A percentile compares a stretch with the other conserved stretches of the same genome.
These are phyloP conservation scores for Selaginella moellendorffii DNA, from an alignment of 75 land plant genomes.

Conservation along the genomic window DNA sequence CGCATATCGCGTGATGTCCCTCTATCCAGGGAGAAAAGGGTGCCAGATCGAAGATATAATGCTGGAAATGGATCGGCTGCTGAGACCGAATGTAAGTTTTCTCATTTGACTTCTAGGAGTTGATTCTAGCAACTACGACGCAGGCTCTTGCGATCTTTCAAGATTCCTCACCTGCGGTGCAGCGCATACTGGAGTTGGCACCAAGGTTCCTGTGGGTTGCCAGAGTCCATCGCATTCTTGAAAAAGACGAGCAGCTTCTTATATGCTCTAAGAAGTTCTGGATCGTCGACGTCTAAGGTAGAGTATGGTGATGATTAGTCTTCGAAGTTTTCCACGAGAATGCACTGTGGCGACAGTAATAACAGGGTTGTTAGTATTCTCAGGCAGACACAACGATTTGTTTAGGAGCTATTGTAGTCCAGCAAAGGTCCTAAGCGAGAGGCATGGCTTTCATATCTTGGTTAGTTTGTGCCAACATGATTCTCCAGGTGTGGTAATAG, in stretches of 20 bases:
- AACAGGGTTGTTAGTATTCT: too few relatives aligned
- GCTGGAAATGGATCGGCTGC: slow-evolving; percentile 72
- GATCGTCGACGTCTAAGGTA: too few relatives aligned
- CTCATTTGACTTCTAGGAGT: not conserved
- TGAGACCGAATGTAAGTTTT: slow-evolving; percentile 53
- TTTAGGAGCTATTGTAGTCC: too few relatives aligned
- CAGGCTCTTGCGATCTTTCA: not conserved
- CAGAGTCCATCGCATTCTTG: slow-evolving; percentile 18
- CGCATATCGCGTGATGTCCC: slow-evolving; percentile 14
- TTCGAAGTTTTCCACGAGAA: too few relatives aligned
- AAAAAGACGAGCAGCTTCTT: slow-evolving; percentile 36
- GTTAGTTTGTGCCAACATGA: too few relatives aligned
- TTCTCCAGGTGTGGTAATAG: too few relatives aligned
- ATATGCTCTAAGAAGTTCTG: slow-evolving; percentile 69
- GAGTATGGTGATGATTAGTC: too few relatives aligned
- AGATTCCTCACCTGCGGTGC: slow-evolving; percentile 10
- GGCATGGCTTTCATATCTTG: too few relatives aligned
- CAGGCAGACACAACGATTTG: too few relatives aligned
- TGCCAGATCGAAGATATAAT: slow-evolving; percentile 55
- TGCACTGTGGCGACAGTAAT: too few relatives aligned
- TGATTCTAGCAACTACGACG: not conserved
- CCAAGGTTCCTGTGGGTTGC: slow-evolving; percentile 78
- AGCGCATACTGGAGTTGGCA: slow-evolving; percentile 31
- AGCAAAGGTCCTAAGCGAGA: too few relatives aligned
- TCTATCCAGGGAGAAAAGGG: not conserved